Evolutionary conservation across 2,329 filamentous ascomycete genomes (phyloP).

Genomic region (Aspergillus clavatus): DNA sequence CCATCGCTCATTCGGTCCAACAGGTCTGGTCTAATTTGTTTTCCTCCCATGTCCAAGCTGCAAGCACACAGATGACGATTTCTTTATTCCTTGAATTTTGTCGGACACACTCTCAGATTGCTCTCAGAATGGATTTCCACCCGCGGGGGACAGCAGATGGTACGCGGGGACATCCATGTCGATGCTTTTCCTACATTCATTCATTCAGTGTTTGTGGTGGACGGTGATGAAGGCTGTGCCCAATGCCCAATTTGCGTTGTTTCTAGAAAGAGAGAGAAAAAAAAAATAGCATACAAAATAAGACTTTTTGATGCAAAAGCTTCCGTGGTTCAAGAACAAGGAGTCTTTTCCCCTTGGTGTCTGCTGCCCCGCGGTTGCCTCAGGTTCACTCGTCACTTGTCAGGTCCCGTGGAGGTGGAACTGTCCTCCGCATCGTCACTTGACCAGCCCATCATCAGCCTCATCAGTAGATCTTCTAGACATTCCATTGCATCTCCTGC

Average conservation of each 20-base stretch:
- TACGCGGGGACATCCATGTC: not conserved
- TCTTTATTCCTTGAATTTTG: not conserved
- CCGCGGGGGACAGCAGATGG: not conserved
- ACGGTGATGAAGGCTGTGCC: too few relatives aligned
- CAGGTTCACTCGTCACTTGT: too few relatives aligned
- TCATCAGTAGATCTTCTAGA: not conserved
- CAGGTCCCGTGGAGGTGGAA: constrained; percentile 16
- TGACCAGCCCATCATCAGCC: constrained; percentile 9
- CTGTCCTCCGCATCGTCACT: constrained; percentile 12
- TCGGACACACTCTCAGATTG: not conserved
- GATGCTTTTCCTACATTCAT: not conserved
- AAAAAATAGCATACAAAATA: too few relatives aligned
- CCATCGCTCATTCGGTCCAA: not conserved
- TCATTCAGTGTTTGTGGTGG: not conserved
- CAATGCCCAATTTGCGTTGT: too few relatives aligned
- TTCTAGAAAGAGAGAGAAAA: too few relatives aligned
- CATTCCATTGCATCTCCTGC: not conserved
- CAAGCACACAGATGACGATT: not conserved
- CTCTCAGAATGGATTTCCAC: not conserved
- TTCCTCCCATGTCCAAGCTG: not conserved
- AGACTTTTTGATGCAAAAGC: too few relatives aligned
- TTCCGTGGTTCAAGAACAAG: too few relatives aligned
- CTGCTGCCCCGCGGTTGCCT: not conserved
- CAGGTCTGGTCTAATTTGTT: not conserved
- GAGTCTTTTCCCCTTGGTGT: not conserved